Base-by-base conservation (phyloP, 805 yeast species). In the Lipomyces sp. region DNA sequence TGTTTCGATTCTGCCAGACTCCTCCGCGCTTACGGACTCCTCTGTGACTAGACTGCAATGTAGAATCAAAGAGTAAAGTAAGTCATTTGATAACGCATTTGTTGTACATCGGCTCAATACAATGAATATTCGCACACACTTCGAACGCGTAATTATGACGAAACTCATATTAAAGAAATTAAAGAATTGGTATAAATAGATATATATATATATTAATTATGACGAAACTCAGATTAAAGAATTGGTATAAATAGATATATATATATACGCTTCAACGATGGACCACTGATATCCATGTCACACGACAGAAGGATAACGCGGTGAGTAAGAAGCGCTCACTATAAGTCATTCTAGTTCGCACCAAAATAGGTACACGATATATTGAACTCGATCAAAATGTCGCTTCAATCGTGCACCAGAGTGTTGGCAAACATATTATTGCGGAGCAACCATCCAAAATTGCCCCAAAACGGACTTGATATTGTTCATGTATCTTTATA, bases 331-430 rank as follows among this genome's bases (percentile, higher is more conserved):
- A 82, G 85, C 88, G 79, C 59, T 4, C n/a, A 32, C 34, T 13
- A 51, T 62, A 59, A 67, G 56, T 83, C 71, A 70, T 78, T 89
- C 92, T 90, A 81, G 96, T 89, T 90, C 88, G 92, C 92, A 81
- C 89, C 86, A 86, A 88, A 90, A 90, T 90, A 88, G 96, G 93
- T 87, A 85, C 87, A 85, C 84, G 84, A 84, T 86, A 88, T 63
- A 18, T 59, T 18, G 13, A 39, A 57, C 11, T 18, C 54, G 59
- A 24, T 32, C 33, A 6, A 30, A 39, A 0, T 37, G 39, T n/a
- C 57, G 64, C 60, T 57, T 54, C 64, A 76, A 86, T 84, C 82
- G 82, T 85, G 88, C 88, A 86, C 92, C 95, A 89, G 95, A 89
- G 94, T 90, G 96, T 90, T 86, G 88, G 91, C 93, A 90, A 90